phyloP scores from a whole-genome alignment of 805 yeast species.

The Metschnikowia kofuensis region DNA sequence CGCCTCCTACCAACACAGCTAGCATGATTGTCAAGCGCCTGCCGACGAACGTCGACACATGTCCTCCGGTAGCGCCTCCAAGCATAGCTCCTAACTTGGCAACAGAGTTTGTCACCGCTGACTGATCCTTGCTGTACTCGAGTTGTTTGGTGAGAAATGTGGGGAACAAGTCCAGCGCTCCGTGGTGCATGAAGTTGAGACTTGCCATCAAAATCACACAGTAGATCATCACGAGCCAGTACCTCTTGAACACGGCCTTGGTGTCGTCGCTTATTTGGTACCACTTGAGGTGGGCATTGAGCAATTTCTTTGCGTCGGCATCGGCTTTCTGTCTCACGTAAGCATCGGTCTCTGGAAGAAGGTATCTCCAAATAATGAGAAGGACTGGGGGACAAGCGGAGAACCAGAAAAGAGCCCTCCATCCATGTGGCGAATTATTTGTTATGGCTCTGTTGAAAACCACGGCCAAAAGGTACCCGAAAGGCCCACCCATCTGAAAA shows the following conservation, averaged over 20 bases:
- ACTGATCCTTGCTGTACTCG: too few species aligned
- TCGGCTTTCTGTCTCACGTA: conserved; percentile 28
- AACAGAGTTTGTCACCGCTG: too few species aligned
- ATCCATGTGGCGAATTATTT: conserved; percentile 44
- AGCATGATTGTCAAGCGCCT: too few species aligned
- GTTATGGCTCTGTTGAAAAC: conserved; percentile 59
- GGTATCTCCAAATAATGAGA: conserved; percentile 54
- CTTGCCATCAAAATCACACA: too few species aligned
- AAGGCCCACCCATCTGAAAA: conserved; percentile 77
- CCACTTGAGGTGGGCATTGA: conserved; percentile 9
- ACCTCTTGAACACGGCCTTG: background rate
- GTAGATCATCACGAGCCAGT: too few species aligned
- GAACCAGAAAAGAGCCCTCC: conserved; percentile 70
- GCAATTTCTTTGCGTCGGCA: conserved; percentile 7
- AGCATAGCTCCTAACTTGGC: too few species aligned
- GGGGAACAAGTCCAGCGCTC: too few species aligned
- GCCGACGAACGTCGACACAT: too few species aligned
- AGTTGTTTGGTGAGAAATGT: too few species aligned
- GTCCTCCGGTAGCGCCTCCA: too few species aligned
- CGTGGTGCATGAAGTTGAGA: too few species aligned
- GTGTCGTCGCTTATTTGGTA: conserved; percentile 5
- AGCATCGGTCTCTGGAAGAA: conserved; percentile 53
- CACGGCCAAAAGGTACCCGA: conserved; percentile 64
- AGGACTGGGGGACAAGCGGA: conserved; percentile 63
- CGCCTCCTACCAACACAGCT: too few species aligned